Percentiles rank a stretch among this genome's conserved stretches.
These are phyloP conservation scores for Aspergillus ochraceoroseus DNA, from an alignment of 2,329 filamentous ascomycete species.

Conservation along the genomic window DNA sequence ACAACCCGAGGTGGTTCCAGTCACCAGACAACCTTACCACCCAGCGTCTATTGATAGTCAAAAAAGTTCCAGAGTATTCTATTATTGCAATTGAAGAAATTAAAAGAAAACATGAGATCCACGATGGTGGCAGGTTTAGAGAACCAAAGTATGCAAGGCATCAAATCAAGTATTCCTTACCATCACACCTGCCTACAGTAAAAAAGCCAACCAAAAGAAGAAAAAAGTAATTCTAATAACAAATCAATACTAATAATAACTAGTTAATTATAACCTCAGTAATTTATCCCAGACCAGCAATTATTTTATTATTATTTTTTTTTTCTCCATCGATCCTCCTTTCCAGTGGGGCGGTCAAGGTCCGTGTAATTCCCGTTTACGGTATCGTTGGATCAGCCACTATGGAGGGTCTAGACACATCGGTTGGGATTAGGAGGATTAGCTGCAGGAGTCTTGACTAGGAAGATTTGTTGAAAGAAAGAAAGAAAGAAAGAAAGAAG, in stretches of 20 bases:
- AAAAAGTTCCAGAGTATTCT: too few relatives aligned
- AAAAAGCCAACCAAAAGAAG: too few relatives aligned
- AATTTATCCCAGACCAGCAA: conserved; percentile 6
- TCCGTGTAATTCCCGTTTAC: conserved; percentile 21
- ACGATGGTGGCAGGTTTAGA: too few relatives aligned
- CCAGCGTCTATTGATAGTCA: too few relatives aligned
- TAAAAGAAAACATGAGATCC: too few relatives aligned
- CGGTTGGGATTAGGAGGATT: conserved; percentile 9
- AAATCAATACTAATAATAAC: background rate
- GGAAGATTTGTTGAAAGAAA: background rate
- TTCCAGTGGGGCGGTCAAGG: conserved; percentile 9
- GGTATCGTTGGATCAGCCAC: conserved; percentile 22
- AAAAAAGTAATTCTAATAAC: background rate
- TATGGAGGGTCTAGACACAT: conserved; percentile 22
- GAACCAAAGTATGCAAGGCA: background rate
- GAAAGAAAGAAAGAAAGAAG: background rate
- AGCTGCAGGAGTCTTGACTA: background rate
- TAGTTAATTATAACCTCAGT: background rate
- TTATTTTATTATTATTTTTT: conserved; percentile 4
- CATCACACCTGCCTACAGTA: too few relatives aligned
- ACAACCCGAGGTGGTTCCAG: too few relatives aligned
- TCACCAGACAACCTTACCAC: too few relatives aligned
- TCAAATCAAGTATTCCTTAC: too few relatives aligned
- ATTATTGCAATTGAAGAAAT: too few relatives aligned
- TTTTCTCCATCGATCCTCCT: conserved; percentile 5